Evolutionary conservation across 192 early-diverging fungal genomes (phyloP).

Genomic region (Nowakowskiella sp.): DNA sequence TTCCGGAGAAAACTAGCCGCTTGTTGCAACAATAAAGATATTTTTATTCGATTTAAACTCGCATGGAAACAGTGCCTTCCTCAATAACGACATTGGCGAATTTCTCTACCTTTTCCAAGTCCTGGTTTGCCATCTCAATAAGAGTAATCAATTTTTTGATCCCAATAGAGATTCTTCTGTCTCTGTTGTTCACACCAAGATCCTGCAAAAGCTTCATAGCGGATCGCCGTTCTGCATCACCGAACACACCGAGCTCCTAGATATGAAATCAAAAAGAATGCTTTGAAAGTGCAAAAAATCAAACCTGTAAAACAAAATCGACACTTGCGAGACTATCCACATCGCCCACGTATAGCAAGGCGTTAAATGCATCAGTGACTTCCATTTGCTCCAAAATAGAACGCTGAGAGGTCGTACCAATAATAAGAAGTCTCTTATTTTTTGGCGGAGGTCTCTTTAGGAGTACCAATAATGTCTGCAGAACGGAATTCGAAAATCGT

Average conservation of each 20-base stretch:
- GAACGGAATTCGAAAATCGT: conserved; percentile 83
- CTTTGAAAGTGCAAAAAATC: background rate
- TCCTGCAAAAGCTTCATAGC: conserved; percentile 47
- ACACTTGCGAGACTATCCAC: conserved; percentile 65
- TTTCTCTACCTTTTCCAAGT: conserved; percentile 67
- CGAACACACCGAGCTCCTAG: conserved; percentile 58
- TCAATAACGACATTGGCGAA: conserved; percentile 53
- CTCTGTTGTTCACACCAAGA: conserved; percentile 43
- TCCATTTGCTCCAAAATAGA: conserved; percentile 81
- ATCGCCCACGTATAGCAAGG: conserved; percentile 71
- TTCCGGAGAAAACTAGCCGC: too few relatives aligned
- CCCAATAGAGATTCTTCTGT: conserved; percentile 66
- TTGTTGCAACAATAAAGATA: too few relatives aligned
- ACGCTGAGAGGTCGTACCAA: conserved; percentile 80
- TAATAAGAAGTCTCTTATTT: conserved; percentile 62
- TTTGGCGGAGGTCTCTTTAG: conserved; percentile 87
- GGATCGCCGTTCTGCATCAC: conserved; percentile 48
- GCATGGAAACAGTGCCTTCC: too few relatives aligned
- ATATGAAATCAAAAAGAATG: too few relatives aligned
- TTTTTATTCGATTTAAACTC: too few relatives aligned
- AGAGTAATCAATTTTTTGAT: conserved; percentile 91
- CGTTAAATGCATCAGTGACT: conserved; percentile 75
- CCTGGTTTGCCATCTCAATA: conserved; percentile 86
- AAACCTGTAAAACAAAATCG: conserved; percentile 58
- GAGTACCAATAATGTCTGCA: conserved; percentile 89